A percentile compares a stretch with the other conserved stretches of the same genome.
Conservation (phyloP, 495 filamentous ascomycete genomes). For the Tricharina praecox region DNA sequence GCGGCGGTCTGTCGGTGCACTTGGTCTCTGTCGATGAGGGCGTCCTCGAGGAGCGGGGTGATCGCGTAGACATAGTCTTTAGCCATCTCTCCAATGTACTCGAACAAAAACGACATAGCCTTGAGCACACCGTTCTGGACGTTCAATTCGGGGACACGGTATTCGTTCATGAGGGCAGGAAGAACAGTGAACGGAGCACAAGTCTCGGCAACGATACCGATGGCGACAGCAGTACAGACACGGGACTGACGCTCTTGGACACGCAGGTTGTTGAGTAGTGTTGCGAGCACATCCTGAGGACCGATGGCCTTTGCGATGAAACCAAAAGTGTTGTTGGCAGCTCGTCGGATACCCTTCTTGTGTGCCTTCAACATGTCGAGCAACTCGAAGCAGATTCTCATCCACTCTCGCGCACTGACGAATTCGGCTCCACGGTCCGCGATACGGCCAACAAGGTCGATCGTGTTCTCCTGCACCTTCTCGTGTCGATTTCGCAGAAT, state of each 20-base stretch:
- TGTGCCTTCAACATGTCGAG: slow-evolving; percentile 99
- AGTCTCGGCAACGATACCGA: slow-evolving; percentile 99
- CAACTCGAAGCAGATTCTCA: slow-evolving; percentile 98
- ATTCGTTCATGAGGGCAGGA: slow-evolving; percentile 99
- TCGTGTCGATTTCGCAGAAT: slow-evolving; percentile 97
- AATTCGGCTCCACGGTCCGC: slow-evolving; percentile 91
- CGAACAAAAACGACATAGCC: slow-evolving; percentile 89
- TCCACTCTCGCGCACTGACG: slow-evolving; percentile 96
- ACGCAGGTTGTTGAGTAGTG: slow-evolving; percentile 86
- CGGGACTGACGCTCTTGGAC: slow-evolving; percentile 96
- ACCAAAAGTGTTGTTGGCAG: slow-evolving; percentile 98
- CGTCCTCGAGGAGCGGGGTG: slow-evolving; percentile 92
- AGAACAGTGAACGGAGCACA: slow-evolving; percentile 97
- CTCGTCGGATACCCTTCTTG: slow-evolving; percentile 96
- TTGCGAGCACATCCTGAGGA: slow-evolving; percentile 91
- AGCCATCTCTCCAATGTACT: slow-evolving; percentile 99
- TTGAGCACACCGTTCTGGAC: slow-evolving; percentile 98
- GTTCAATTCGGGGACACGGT: slow-evolving; percentile 94
- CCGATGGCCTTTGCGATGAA: slow-evolving; percentile 99
- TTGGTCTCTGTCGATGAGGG: slow-evolving; percentile 93
- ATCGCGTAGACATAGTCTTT: slow-evolving; percentile 99
- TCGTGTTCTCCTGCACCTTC: slow-evolving; percentile 99
- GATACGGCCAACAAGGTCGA: slow-evolving; percentile 95
- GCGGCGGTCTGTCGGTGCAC: slow-evolving; percentile 96
- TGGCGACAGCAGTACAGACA: slow-evolving; percentile 96